phyloP scores from a whole-genome alignment of 371 early-diverging fungal species.

The Coemansia sp. region DNA sequence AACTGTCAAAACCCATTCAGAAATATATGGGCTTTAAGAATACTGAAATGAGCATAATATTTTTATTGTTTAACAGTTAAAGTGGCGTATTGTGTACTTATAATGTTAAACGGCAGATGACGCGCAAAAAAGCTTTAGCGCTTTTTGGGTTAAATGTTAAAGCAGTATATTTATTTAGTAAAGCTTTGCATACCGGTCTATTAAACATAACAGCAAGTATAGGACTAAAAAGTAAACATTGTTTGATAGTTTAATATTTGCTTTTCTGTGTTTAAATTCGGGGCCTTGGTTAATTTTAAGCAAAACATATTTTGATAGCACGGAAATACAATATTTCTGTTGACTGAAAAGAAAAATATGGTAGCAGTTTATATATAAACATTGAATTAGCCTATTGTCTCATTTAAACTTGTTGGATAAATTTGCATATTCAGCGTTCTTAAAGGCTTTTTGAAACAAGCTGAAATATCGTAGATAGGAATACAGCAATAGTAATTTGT shows the following conservation, averaged over 20 bases:
- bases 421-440: not conserved
- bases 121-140: not conserved
- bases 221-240: no score
- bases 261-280: not conserved
- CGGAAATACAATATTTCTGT: not conserved
- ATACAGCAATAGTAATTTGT: not conserved
- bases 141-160: not conserved
- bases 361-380: not conserved
- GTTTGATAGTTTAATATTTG: no score
- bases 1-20: not conserved
- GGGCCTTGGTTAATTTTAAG: not conserved
- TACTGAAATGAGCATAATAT: no score
- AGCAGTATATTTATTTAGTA: not conserved
- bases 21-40: no score
- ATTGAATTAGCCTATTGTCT: not conserved
- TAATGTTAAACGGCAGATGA: not conserved
- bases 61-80: not conserved
- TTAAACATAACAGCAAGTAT: no score
- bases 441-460: no score
- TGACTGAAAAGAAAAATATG: not conserved
- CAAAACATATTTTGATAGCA: not conserved
- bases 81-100: not conserved
- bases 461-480: no score
- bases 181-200: not conserved
- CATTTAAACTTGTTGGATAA: not conserved